Base-by-base conservation (phyloP, 2,329 filamentous ascomycete genomes). In the Ophiostoma sp. region DNA sequence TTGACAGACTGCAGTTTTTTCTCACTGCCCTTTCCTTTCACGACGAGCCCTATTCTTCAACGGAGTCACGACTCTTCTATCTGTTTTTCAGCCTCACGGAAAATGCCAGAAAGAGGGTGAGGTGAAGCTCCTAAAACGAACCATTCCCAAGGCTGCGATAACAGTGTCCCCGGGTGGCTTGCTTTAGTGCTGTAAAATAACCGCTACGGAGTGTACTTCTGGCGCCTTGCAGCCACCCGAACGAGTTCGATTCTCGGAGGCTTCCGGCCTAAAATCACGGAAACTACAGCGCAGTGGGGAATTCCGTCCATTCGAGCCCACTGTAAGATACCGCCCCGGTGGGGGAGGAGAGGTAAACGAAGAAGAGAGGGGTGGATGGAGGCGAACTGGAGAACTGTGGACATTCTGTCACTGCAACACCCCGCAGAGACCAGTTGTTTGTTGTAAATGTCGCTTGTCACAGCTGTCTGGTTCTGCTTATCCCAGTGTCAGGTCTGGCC, bases 221-320 rank as follows among this genome's bases (percentile, higher is more conserved):
- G 11, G 63, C 22, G 17, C 42, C 63, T 33, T 17, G 42, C 25
- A 50, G 63, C 52, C 52, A 50, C 9, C n/a, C 33, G n/a, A 3
- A 25, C 42, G 15, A 48, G 39, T 8, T 70, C 71, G 71, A 52
- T 63, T 69, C 55, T 73, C 71, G 71, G 71, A 73, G 71, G 64
- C 25, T 63, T 69, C 71, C 71, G 71, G 55, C 66, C 63, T 50
- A 61, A 42, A 61, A 48, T 15, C 7, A 19, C n/a, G n/a, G n/a
- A n/a, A n/a, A n/a, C n/a, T n/a, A 52, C 50, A 25, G 68, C 2
- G 31, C 8, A 48, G 52, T 70, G 69, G 69, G 61, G 52, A 5
- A 42, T 33, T 25, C 69, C 69, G 69, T 22, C 63, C 12, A 11
- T 55, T 8, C 3, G n/a, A 1, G 8, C 31, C 63, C 63, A 66